phyloP scores from a whole-genome alignment of 306 rosid genomes.

The Castanea crenata region DNA sequence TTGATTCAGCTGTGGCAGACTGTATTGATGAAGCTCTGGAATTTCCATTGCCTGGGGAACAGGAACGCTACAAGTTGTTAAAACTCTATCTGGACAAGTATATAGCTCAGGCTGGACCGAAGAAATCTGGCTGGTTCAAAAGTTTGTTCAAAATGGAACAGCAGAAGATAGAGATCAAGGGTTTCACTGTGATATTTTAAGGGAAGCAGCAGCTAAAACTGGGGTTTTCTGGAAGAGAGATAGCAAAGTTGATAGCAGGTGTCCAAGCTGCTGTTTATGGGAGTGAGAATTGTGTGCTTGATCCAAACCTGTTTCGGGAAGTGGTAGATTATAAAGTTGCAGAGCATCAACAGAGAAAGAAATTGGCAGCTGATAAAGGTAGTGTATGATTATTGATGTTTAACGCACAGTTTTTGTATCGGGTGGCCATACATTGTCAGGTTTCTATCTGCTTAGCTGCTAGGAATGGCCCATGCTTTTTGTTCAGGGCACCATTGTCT shows the following conservation, averaged over 20 bases:
- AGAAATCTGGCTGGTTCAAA: constrained; percentile 57
- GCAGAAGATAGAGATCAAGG: constrained; percentile 76
- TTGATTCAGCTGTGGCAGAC: constrained; percentile 93
- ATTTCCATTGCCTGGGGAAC: constrained; percentile 93
- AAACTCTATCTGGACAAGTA: constrained; percentile 89
- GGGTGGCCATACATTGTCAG: constrained; percentile 8
- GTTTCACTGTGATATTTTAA: constrained; percentile 71
- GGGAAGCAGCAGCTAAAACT: constrained; percentile 81
- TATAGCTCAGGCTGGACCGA: constrained; percentile 70
- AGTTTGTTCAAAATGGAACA: constrained; percentile 58
- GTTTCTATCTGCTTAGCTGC: not conserved
- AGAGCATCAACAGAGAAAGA: constrained; percentile 92
- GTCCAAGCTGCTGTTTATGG: constrained; percentile 95
- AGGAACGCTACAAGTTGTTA: constrained; percentile 77
- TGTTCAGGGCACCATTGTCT: constrained; percentile 27
- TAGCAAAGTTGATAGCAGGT: constrained; percentile 94
- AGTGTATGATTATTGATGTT: constrained; percentile 26
- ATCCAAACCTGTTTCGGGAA: constrained; percentile 69
- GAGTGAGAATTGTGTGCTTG: constrained; percentile 80
- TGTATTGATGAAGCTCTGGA: constrained; percentile 96
- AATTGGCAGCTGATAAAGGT: constrained; percentile 61
- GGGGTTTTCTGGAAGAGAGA: constrained; percentile 94
- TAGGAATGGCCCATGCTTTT: constrained; percentile 16
- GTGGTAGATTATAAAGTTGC: constrained; percentile 93
- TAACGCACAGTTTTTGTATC: not conserved